Evolutionary conservation across 805 yeast genomes (phyloP), one percentile per base, ranked within the genome.

Genomic region (Phaffomyces thermotolerans): DNA sequence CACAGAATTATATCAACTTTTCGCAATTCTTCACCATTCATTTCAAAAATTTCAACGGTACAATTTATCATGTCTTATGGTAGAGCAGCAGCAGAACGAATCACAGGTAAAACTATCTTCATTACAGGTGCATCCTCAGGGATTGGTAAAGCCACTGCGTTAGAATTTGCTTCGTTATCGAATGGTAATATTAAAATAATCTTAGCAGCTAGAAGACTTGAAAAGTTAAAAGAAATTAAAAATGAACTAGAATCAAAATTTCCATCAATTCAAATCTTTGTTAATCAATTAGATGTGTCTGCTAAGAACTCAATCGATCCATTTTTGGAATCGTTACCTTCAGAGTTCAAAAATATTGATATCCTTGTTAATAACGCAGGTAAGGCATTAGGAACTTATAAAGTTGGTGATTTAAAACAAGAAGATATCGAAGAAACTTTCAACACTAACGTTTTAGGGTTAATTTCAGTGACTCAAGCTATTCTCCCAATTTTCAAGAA

Each of bases 41-140:
- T 27, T 27, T 27, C 29, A 9, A 10, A 13, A 10, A 27, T 27
- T 27, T 13, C 12, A 27, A 10, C 29, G 10, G 6, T 27, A n/a
- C 29, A 27, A 27, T 9, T 27, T 5, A 5, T 20, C n/a, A 78
- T 79, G 84, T 81, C 88, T 8, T 78, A 71, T 66, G 90, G 90
- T 52, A 49, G 72, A 39, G 75, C 71, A 54, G 93, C 95, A 45
- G 88, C 90, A 39, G 79, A 82, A 62, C 76, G 97, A 63, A 68
- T 91, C 30, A 79, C 82, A 30, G 84, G 83, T 37, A 90, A 91
- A 60, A 78, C 79, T 22, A 73, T 87, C 15, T 74, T 91, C 34
- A 82, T 91, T 57, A 87, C 98, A 17, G 98, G 98, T 49, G 98
- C 97, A 12, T 85, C 95, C 33, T 81, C 96, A 8, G 98, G 99